A percentile compares a stretch with the other conserved stretches of the same genome.
Evolutionary conservation across 495 filamentous ascomycete genomes (phyloP).

Genomic region (Ramalina intermedia): DNA sequence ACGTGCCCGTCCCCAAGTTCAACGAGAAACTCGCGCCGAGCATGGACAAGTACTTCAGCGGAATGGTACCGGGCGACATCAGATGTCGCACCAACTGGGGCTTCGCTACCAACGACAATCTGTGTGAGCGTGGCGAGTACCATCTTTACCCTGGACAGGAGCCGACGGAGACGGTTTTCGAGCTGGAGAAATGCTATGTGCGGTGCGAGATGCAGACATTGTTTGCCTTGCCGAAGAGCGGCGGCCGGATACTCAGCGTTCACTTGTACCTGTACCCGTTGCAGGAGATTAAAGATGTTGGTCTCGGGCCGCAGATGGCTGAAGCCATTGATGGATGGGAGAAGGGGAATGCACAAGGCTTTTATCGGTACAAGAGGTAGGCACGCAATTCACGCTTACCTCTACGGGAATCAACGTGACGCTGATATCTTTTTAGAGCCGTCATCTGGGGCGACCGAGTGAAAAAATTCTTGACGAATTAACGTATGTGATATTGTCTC

Average conservation of each 20-base stretch:
- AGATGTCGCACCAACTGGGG: conserved; percentile 1
- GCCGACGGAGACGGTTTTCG: conserved; percentile 38
- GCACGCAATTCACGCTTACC: conserved; percentile 1
- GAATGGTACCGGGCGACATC: conserved; percentile 15
- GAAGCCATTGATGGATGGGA: conserved; percentile 59
- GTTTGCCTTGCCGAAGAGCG: conserved; percentile 50
- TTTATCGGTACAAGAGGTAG: conserved; percentile 52
- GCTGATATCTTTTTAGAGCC: background rate
- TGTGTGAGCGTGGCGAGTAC: conserved; percentile 2
- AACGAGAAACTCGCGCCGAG: conserved; percentile 50
- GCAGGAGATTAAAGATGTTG: conserved; percentile 51
- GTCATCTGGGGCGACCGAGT: background rate
- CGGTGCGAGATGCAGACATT: conserved; percentile 66
- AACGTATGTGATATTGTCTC: background rate
- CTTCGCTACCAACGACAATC: conserved; percentile 1
- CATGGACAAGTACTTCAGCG: conserved; percentile 65
- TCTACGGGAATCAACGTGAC: background rate
- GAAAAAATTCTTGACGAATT: background rate
- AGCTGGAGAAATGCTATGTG: conserved; percentile 35
- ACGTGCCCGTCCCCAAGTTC: conserved; percentile 54
- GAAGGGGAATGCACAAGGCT: conserved; percentile 49
- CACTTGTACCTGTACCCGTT: conserved; percentile 69
- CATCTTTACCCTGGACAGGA: background rate
- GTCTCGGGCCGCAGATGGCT: conserved; percentile 44
- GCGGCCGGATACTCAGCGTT: conserved; percentile 58